phyloP scores from a whole-genome alignment of 179 eudicot species.

The Drosera spatulata region DNA sequence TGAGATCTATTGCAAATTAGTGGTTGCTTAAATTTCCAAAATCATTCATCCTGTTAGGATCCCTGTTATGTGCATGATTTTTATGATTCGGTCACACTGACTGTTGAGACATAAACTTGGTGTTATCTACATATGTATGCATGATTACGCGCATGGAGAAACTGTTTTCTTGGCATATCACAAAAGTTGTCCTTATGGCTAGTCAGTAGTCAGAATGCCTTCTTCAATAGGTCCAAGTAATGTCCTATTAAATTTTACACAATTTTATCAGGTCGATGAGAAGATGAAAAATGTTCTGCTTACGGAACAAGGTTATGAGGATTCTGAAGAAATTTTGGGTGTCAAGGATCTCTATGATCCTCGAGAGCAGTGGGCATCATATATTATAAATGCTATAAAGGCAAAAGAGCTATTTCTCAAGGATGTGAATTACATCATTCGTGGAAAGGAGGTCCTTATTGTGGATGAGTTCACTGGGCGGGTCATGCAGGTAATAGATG shows the following conservation, averaged over 20 bases:
- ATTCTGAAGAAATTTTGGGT: constrained; percentile 93
- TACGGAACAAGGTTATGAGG: constrained; percentile 98
- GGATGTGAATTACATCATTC: constrained; percentile 92
- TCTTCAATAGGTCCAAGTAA: no score
- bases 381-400: constrained; percentile 80
- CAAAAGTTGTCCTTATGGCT: no score
- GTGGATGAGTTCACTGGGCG: constrained; percentile 99
- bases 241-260: no score
- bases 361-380: constrained; percentile 97
- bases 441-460: constrained; percentile 92
- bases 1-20: no score
- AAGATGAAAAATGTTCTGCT: constrained; percentile 85
- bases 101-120: no score
- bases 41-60: not conserved
- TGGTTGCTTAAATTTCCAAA: not conserved
- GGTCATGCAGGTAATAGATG: constrained; percentile 77
- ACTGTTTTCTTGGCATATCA: no score
- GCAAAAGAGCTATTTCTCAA: constrained; percentile 94
- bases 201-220: no score
- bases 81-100: not conserved
- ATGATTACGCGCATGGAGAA: no score
- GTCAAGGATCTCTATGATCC: constrained; percentile 95
- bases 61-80: not conserved
- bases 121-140: no score
- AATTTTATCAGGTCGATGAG: constrained; percentile 83